Evolutionary conservation across 78 protist species (phyloP).

Genomic region (Dictyostelium purpureum): DNA sequence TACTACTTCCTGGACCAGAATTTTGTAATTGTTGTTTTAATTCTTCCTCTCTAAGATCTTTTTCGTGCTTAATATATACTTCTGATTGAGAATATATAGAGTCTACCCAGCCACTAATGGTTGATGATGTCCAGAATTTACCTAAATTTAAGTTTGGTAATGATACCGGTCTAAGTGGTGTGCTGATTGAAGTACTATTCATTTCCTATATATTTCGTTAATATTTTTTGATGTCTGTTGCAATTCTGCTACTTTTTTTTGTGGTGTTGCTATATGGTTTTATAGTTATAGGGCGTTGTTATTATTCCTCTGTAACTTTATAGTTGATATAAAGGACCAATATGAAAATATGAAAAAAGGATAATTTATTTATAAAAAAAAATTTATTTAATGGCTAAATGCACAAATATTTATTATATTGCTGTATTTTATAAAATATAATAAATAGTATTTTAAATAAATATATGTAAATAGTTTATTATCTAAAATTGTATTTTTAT

Average conservation of each 20-base stretch:
- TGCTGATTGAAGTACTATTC: neutral
- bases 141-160: neutral
- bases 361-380: too few relatives aligned
- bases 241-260: neutral
- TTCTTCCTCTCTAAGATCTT: neutral
- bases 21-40: neutral
- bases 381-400: too few relatives aligned
- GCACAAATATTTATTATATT: too few relatives aligned
- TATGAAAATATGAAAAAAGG: too few relatives aligned
- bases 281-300: neutral
- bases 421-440: too few relatives aligned
- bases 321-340: too few relatives aligned
- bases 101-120: slow-evolving; percentile 8
- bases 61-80: neutral
- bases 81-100: slow-evolving; percentile 1
- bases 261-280: neutral
- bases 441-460: too few relatives aligned
- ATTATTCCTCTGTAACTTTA: neutral
- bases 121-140: slow-evolving; percentile 1
- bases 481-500: too few relatives aligned
- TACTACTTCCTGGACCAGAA: neutral
- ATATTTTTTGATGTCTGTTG: too few relatives aligned
- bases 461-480: too few relatives aligned
- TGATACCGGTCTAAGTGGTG: slow-evolving; percentile 4
- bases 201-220: neutral